Evolutionary conservation across 805 yeast genomes (phyloP).

Genomic region (Saturnispora bothae): DNA sequence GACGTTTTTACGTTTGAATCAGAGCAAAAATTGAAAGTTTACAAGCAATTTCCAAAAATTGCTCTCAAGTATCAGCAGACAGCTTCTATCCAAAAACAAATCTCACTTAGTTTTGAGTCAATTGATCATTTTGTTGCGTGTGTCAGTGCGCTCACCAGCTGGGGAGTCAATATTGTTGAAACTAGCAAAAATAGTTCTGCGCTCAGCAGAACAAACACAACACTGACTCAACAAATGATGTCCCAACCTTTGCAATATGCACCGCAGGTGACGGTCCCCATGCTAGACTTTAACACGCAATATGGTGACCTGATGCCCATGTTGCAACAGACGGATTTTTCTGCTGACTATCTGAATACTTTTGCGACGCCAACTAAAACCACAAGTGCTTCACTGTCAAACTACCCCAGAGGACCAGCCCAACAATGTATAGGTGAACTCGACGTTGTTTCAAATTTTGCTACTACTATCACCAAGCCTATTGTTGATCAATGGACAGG

Average conservation of each 20-base stretch:
- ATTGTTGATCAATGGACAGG: background rate
- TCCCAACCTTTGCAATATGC: too few relatives aligned
- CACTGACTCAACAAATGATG: too few relatives aligned
- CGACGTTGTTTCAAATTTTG: too few relatives aligned
- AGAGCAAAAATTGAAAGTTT: conserved; percentile 4
- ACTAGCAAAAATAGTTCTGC: background rate
- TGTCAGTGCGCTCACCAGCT: background rate
- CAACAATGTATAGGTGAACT: background rate
- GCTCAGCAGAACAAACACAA: too few relatives aligned
- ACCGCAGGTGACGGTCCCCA: too few relatives aligned
- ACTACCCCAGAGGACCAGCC: background rate
- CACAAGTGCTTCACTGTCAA: background rate
- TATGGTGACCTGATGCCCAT: too few relatives aligned
- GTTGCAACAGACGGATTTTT: too few relatives aligned
- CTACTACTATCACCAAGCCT: background rate
- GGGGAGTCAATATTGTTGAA: conserved; percentile 1
- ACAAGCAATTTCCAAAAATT: conserved; percentile 6
- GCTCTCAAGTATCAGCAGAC: conserved; percentile 7
- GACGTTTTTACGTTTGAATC: conserved; percentile 1
- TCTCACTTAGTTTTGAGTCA: conserved; percentile 1
- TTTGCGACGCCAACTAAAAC: conserved; percentile 3
- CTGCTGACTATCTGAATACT: background rate
- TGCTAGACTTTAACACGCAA: too few relatives aligned
- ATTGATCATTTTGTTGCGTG: conserved; percentile 1
- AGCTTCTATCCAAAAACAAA: background rate